These are phyloP conservation scores for Aureobasidium lini DNA, from an alignment of 2,329 filamentous ascomycete species.

Conservation along the genomic window DNA sequence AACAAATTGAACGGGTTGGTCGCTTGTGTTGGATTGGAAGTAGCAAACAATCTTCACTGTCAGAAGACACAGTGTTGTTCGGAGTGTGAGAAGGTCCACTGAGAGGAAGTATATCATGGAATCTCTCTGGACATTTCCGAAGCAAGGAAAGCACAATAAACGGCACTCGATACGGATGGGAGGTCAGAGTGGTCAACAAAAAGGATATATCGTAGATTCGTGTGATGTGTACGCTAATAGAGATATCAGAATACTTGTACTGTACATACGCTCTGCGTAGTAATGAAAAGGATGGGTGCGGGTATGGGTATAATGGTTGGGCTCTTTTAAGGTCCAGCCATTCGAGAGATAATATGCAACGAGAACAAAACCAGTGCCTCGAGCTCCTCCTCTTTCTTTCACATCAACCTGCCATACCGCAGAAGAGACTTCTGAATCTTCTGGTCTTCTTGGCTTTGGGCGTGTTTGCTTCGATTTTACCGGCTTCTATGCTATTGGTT, in stretches of 20 bases:
- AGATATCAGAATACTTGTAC: neutral
- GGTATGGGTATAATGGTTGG: neutral
- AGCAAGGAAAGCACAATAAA: too few relatives aligned
- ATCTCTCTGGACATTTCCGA: too few relatives aligned
- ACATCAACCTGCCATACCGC: constrained; percentile 3
- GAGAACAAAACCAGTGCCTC: neutral
- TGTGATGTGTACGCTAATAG: neutral
- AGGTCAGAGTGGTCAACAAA: neutral
- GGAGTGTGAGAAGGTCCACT: too few relatives aligned
- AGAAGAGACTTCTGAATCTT: constrained; percentile 1
- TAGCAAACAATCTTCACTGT: too few relatives aligned
- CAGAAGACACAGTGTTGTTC: too few relatives aligned
- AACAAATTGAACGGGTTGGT: too few relatives aligned
- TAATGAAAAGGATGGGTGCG: neutral
- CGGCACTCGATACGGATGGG: too few relatives aligned
- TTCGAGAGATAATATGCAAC: neutral
- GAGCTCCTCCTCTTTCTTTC: neutral
- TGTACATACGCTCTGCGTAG: neutral
- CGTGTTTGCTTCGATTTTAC: neutral
- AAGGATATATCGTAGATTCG: neutral
- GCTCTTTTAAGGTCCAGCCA: neutral
- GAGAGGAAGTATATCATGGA: too few relatives aligned
- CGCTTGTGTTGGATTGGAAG: too few relatives aligned
- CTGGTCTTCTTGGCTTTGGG: neutral
- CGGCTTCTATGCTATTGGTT: constrained; percentile 1